Evolutionary conservation across 108 stramenopile species (phyloP).

Genomic region (Thalassiosira profunda): DNA sequence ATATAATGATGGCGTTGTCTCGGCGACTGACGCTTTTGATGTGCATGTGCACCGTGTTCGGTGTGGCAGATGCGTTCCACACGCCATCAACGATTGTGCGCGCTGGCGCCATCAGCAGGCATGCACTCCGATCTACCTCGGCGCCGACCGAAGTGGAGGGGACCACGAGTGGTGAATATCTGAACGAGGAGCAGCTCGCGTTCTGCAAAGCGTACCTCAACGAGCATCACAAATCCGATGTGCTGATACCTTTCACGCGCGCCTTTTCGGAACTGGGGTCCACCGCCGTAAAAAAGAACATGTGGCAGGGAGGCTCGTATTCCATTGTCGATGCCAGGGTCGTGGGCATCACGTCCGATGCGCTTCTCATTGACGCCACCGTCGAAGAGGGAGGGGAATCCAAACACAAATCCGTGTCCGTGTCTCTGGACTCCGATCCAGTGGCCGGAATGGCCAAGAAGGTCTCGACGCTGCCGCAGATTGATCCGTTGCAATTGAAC

Average conservation of each 20-base stretch:
- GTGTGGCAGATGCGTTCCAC: neutral
- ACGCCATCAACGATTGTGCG: slow-evolving; percentile 2
- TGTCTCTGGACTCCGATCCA: slow-evolving; percentile 47
- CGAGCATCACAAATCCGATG: slow-evolving; percentile 71
- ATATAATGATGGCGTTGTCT: no score
- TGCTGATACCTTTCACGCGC: slow-evolving; percentile 57
- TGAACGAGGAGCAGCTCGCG: slow-evolving; percentile 36
- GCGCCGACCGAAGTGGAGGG: slow-evolving; percentile 1
- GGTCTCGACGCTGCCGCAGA: slow-evolving; percentile 35
- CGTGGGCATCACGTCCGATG: slow-evolving; percentile 44
- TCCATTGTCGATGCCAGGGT: slow-evolving; percentile 57
- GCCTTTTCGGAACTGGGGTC: slow-evolving; percentile 74
- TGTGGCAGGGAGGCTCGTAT: slow-evolving; percentile 74
- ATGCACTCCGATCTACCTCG: neutral
- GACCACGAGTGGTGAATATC: neutral
- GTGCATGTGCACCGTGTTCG: neutral
- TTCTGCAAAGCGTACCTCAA: slow-evolving; percentile 76
- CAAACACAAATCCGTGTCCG: slow-evolving; percentile 26
- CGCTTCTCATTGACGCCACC: slow-evolving; percentile 28
- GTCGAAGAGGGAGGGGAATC: slow-evolving; percentile 37
- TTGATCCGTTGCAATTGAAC: slow-evolving; percentile 40
- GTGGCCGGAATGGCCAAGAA: slow-evolving; percentile 24
- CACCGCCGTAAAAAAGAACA: slow-evolving; percentile 63
- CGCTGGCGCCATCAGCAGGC: neutral
- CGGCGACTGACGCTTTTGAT: neutral